Conservation (phyloP, 495 filamentous ascomycete species). For the Daldinia bambusicola region DNA sequence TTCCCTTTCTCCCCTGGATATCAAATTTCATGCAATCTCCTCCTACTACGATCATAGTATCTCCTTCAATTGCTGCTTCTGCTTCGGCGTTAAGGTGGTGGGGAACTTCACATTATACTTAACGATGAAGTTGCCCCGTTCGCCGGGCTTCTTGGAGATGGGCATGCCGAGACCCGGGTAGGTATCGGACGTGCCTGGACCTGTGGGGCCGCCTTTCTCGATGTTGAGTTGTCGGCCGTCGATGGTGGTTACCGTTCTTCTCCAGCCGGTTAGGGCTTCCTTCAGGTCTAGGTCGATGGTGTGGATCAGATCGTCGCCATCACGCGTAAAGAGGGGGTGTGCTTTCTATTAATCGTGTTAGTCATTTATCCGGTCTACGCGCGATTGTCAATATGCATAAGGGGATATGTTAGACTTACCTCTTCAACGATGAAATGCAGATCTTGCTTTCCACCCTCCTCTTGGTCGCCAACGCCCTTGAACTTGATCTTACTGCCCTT, state of each 20-base stretch:
- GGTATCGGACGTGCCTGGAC: slow-evolving; percentile 79
- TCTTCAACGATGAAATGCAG: slow-evolving; percentile 93
- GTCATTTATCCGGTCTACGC: slow-evolving; percentile 13
- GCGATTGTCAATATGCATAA: background rate
- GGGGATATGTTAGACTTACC: slow-evolving; percentile 63
- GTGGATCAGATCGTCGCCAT: slow-evolving; percentile 84
- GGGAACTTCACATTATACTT: slow-evolving; percentile 93
- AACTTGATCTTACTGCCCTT: slow-evolving; percentile 98
- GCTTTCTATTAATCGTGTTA: slow-evolving; percentile 69
- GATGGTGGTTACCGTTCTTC: slow-evolving; percentile 88
- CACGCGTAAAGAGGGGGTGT: slow-evolving; percentile 82
- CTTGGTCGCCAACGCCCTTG: slow-evolving; percentile 93
- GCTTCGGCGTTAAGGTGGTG: slow-evolving; percentile 71
- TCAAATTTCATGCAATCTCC: slow-evolving; percentile 8
- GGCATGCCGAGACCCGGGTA: slow-evolving; percentile 92
- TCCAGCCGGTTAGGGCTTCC: slow-evolving; percentile 96
- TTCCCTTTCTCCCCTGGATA: slow-evolving; percentile 11
- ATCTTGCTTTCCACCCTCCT: slow-evolving; percentile 97
- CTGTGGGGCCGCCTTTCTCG: slow-evolving; percentile 81
- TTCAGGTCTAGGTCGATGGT: slow-evolving; percentile 87
- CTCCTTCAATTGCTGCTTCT: slow-evolving; percentile 82
- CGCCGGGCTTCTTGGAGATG: slow-evolving; percentile 82
- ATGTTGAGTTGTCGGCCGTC: slow-evolving; percentile 85
- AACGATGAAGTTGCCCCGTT: slow-evolving; percentile 89
- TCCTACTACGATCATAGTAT: slow-evolving; percentile 63